Conservation (phyloP, 78 protist genomes). For the Dictyostelium capitatum region DNA sequence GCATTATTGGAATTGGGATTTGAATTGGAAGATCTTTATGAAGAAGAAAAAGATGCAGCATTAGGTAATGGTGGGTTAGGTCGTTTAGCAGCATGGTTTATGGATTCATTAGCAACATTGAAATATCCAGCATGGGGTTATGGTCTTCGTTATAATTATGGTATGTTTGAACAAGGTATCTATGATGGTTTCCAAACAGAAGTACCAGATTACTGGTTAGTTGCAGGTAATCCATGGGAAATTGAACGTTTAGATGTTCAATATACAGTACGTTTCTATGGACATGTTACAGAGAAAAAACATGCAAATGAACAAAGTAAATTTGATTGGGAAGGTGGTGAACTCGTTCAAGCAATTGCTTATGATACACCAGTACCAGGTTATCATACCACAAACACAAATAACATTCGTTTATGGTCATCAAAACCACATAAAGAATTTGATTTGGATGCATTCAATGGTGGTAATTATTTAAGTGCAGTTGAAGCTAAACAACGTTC, state of each 20-base stretch:
- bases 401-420: constrained; percentile 97
- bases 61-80: constrained; percentile 99
- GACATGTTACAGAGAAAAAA: constrained; percentile 72
- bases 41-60: constrained; percentile 97
- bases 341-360: constrained; percentile 88
- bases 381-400: constrained; percentile 90
- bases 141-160: constrained; percentile 95
- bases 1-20: constrained; percentile 86
- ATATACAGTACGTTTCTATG: constrained; percentile 88
- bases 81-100: constrained; percentile 95
- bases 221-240: constrained; percentile 96
- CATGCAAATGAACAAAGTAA: constrained; percentile 32
- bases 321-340: constrained; percentile 89
- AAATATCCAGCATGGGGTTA: constrained; percentile 94
- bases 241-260: constrained; percentile 88
- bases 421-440: constrained; percentile 91
- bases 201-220: constrained; percentile 95
- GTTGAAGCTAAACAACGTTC: constrained; percentile 90
- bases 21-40: constrained; percentile 86
- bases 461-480: constrained; percentile 95
- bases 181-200: constrained; percentile 94
- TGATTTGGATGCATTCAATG: constrained; percentile 93
- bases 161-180: constrained; percentile 97
- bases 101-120: constrained; percentile 95
- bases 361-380: constrained; percentile 94